A percentile compares a stretch with the other conserved stretches of the same genome.
These are phyloP conservation scores for Hylodesmum podocarpum DNA, from an alignment of 306 rosid genomes.

Conservation along the genomic window DNA sequence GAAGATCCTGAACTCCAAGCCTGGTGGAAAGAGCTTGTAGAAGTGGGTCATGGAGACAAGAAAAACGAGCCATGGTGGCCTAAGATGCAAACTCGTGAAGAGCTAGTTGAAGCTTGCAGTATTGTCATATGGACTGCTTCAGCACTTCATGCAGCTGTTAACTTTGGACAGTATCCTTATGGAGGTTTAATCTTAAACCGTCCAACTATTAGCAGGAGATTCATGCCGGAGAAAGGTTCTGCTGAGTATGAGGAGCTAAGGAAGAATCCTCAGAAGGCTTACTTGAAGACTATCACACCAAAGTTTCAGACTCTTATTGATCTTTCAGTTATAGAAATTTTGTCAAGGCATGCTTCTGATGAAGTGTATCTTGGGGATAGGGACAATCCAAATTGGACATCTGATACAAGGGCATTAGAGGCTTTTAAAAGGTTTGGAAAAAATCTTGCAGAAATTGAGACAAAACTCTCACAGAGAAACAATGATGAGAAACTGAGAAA, in stretches of 20 bases:
- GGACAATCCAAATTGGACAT: conserved; percentile 37
- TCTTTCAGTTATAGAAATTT: conserved; percentile 35
- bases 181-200: conserved; percentile 37
- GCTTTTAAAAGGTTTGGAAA: conserved; percentile 37
- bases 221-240: conserved; percentile 40
- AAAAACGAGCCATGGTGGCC: conserved; percentile 54
- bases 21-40: conserved; percentile 67
- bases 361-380: conserved; percentile 45
- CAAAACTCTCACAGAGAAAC: conserved; percentile 39
- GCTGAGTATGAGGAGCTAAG: conserved; percentile 33
- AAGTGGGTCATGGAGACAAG: conserved; percentile 63
- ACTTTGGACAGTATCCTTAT: conserved; percentile 43
- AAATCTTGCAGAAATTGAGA: conserved; percentile 38
- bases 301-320: conserved; percentile 33
- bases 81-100: conserved; percentile 46
- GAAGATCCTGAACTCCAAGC: conserved; percentile 60
- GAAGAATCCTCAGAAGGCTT: conserved; percentile 29
- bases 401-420: conserved; percentile 30
- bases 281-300: conserved; percentile 33
- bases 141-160: conserved; percentile 49
- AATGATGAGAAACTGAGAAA: conserved; percentile 44
- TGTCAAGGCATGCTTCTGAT: conserved; percentile 42
- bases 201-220: conserved; percentile 31
- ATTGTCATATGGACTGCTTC: conserved; percentile 44
- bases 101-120: conserved; percentile 38